These are phyloP conservation scores for Colletotrichum phormii DNA, from an alignment of 2,329 filamentous ascomycete species.

Conservation along the genomic window DNA sequence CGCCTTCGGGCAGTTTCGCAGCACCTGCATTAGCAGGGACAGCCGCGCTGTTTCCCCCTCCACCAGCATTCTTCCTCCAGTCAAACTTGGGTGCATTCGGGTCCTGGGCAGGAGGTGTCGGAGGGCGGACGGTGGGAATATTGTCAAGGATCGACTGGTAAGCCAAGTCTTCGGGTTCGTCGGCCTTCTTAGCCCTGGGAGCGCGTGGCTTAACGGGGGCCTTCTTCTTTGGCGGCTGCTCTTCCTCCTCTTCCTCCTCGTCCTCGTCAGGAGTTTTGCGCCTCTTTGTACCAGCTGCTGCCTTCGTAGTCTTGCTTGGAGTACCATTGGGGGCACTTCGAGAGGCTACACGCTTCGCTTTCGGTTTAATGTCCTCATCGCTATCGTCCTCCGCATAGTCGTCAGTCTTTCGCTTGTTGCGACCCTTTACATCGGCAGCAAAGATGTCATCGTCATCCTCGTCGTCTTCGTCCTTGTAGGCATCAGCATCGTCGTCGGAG, in stretches of 20 bases:
- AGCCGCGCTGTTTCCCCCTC: slow-evolving; percentile 69
- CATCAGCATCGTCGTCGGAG: slow-evolving; percentile 64
- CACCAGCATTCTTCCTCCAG: slow-evolving; percentile 72
- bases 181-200: slow-evolving; percentile 72
- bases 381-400: slow-evolving; percentile 80
- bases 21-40: slow-evolving; percentile 72
- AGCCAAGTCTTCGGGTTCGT: slow-evolving; percentile 73
- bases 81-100: slow-evolving; percentile 79
- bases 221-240: slow-evolving; percentile 70
- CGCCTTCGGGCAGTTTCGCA: slow-evolving; percentile 82
- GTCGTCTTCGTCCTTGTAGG: slow-evolving; percentile 75
- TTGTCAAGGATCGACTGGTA: slow-evolving; percentile 89
- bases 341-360: slow-evolving; percentile 68
- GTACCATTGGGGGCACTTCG: slow-evolving; percentile 40
- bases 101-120: slow-evolving; percentile 82
- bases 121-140: slow-evolving; percentile 84
- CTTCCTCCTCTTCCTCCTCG: slow-evolving; percentile 67
- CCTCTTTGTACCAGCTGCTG: slow-evolving; percentile 58
- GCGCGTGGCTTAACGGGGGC: slow-evolving; percentile 69
- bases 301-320: slow-evolving; percentile 44
- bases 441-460: slow-evolving; percentile 85
- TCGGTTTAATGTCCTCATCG: slow-evolving; percentile 75
- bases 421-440: slow-evolving; percentile 75
- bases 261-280: slow-evolving; percentile 68
- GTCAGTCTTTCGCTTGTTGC: slow-evolving; percentile 76